These are phyloP conservation scores for Teunomyces funiuensis DNA, from an alignment of 805 yeast genomes.

Conservation along the genomic window DNA sequence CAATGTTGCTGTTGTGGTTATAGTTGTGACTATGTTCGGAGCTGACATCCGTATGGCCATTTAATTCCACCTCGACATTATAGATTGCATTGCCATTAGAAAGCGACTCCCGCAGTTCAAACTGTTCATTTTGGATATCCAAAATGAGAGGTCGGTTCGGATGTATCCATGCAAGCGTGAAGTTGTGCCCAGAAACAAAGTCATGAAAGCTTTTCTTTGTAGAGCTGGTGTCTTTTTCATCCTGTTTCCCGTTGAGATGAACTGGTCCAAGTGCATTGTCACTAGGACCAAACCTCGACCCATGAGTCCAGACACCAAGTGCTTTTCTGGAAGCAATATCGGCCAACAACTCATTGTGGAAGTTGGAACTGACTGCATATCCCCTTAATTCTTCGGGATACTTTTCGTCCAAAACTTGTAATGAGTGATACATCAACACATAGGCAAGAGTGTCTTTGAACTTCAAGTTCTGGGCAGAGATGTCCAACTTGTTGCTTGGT, in stretches of 20 bases:
- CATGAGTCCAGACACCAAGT: conserved; percentile 28
- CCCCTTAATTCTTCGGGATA: conserved; percentile 24
- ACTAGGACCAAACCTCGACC: conserved; percentile 17
- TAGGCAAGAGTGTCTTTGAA: conserved; percentile 36
- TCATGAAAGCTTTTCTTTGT: conserved; percentile 22
- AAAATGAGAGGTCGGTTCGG: conserved; percentile 24
- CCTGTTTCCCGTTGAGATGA: conserved; percentile 8
- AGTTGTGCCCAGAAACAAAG: conserved; percentile 27
- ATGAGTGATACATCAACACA: conserved; percentile 22
- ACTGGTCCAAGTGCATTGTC: conserved; percentile 6
- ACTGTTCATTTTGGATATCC: conserved; percentile 6
- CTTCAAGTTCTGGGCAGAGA: conserved; percentile 10
- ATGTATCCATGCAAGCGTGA: conserved; percentile 31
- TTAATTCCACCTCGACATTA: not conserved
- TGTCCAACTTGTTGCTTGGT: conserved; percentile 11
- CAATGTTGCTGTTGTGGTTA: conserved; percentile 11
- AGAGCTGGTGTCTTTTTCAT: conserved; percentile 11
- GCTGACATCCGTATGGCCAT: not conserved
- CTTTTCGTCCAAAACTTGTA: conserved; percentile 27
- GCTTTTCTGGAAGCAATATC: conserved; percentile 28
- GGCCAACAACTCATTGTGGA: conserved; percentile 16
- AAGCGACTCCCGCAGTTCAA: not conserved
- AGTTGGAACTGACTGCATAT: conserved; percentile 20
- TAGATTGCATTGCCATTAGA: not conserved
- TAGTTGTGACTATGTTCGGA: conserved; percentile 6